Evolutionary conservation across 202 grass and related monocot genomes (phyloP).

Genomic region (Bolboschoenoplectus hybrid): DNA sequence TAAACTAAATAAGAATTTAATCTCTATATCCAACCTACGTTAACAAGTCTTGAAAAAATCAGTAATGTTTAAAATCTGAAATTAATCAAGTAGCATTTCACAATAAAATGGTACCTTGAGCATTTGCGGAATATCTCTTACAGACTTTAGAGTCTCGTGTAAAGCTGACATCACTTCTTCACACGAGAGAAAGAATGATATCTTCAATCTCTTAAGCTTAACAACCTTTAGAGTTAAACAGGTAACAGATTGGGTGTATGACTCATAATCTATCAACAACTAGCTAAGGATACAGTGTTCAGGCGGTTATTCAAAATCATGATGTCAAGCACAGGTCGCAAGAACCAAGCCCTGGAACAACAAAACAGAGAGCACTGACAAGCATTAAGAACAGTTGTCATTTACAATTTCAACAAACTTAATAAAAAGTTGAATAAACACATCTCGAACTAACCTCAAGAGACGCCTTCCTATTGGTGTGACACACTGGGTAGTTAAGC

Average conservation of each 20-base stretch:
- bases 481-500: constrained; percentile 66
- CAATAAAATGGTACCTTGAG: constrained; percentile 62
- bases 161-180: constrained; percentile 89
- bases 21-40: constrained; percentile 13
- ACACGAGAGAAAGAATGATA: constrained; percentile 96
- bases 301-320: constrained; percentile 83
- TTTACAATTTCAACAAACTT: constrained; percentile 32
- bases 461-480: constrained; percentile 88
- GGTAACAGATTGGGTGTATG: constrained; percentile 19
- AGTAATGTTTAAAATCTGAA: constrained; percentile 13
- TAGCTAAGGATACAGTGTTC: constrained; percentile 84
- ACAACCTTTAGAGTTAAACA: constrained; percentile 39
- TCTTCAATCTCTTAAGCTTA: constrained; percentile 67
- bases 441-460: constrained; percentile 56
- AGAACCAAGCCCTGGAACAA: constrained; percentile 84
- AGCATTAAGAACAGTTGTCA: constrained; percentile 28
- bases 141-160: constrained; percentile 81
- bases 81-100: constrained; percentile 22
- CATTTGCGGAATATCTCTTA: constrained; percentile 93
- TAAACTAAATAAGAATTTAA: constrained; percentile 19
- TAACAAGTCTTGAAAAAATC: not conserved
- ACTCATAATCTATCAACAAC: constrained; percentile 7
- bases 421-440: constrained; percentile 7
- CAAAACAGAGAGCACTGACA: constrained; percentile 38
- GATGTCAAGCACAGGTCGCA: constrained; percentile 83